These are phyloP conservation scores for Penicillium aurantiogriseum DNA, from an alignment of 2,329 filamentous ascomycete species.

Conservation along the genomic window DNA sequence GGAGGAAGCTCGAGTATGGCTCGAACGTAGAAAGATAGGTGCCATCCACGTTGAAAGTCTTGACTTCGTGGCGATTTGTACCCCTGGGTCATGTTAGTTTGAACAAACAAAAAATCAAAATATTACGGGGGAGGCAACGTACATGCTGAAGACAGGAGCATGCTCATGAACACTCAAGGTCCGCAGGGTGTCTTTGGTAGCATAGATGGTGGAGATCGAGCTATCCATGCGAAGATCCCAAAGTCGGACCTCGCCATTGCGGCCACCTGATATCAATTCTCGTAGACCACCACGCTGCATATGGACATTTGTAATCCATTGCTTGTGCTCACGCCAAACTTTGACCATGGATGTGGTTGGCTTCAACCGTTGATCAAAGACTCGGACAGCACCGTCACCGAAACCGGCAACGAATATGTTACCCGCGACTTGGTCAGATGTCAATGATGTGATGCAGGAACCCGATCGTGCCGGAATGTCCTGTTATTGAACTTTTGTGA, in stretches of 20 bases:
- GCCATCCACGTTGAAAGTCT: slow-evolving; percentile 87
- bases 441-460: slow-evolving; percentile 92
- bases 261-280: slow-evolving; percentile 84
- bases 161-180: slow-evolving; percentile 94
- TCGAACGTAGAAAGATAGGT: slow-evolving; percentile 77
- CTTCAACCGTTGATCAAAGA: slow-evolving; percentile 84
- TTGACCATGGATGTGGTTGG: slow-evolving; percentile 90
- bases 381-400: slow-evolving; percentile 88
- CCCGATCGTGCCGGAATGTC: slow-evolving; percentile 94
- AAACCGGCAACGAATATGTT: slow-evolving; percentile 96
- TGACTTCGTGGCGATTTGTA: slow-evolving; percentile 81
- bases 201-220: slow-evolving; percentile 69
- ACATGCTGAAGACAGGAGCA: slow-evolving; percentile 91
- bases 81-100: slow-evolving; percentile 57
- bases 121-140: slow-evolving; percentile 45
- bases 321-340: slow-evolving; percentile 93
- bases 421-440: slow-evolving; percentile 95
- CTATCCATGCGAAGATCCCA: slow-evolving; percentile 93
- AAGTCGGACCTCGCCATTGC: slow-evolving; percentile 88
- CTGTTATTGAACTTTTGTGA: slow-evolving; percentile 28
- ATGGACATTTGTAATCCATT: slow-evolving; percentile 95
- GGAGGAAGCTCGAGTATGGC: slow-evolving; percentile 84
- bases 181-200: slow-evolving; percentile 73
- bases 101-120: neutral
- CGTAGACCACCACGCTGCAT: slow-evolving; percentile 94